Evolutionary conservation across 768 basidiomycete genomes (phyloP).

Genomic region (Calvatia gigantea): DNA sequence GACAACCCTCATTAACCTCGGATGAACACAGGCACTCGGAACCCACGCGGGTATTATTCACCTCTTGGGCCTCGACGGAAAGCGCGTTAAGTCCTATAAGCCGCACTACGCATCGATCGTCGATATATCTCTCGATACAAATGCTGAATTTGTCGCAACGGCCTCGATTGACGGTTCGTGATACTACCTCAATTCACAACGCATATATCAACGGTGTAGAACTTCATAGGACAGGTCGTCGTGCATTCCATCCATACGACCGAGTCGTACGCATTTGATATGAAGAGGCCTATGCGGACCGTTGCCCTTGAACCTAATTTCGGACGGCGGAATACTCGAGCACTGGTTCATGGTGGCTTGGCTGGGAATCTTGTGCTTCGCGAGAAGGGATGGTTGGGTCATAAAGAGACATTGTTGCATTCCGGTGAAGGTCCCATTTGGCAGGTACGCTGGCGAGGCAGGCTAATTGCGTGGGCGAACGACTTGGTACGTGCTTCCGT

Average conservation of each 20-base stretch:
- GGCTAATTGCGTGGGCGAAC: constrained; percentile 94
- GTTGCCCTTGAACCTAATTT: constrained; percentile 91
- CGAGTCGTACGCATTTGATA: constrained; percentile 83
- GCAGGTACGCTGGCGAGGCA: constrained; percentile 83
- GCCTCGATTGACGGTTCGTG: constrained; percentile 88
- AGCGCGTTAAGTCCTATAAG: constrained; percentile 84
- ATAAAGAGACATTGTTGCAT: constrained; percentile 84
- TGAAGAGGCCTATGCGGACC: constrained; percentile 89
- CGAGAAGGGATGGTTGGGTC: constrained; percentile 96
- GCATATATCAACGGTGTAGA: constrained; percentile 16
- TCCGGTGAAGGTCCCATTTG: constrained; percentile 92
- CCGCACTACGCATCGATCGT: constrained; percentile 86
- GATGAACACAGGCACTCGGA: constrained; percentile 68
- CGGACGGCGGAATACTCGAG: constrained; percentile 68
- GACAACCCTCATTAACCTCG: not conserved
- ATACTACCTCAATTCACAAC: not conserved
- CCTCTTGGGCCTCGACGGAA: constrained; percentile 74
- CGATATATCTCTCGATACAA: constrained; percentile 81
- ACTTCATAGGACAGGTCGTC: constrained; percentile 77
- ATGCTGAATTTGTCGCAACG: constrained; percentile 86
- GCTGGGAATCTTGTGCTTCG: constrained; percentile 82
- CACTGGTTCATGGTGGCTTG: constrained; percentile 90
- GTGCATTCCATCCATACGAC: constrained; percentile 77
- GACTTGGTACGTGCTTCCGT: constrained; percentile 58
- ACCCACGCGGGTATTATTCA: constrained; percentile 94